Evolutionary conservation across 345 rosid genomes (phyloP), one percentile per base, ranked within the genome.

Genomic region (Sonneratia alba): DNA sequence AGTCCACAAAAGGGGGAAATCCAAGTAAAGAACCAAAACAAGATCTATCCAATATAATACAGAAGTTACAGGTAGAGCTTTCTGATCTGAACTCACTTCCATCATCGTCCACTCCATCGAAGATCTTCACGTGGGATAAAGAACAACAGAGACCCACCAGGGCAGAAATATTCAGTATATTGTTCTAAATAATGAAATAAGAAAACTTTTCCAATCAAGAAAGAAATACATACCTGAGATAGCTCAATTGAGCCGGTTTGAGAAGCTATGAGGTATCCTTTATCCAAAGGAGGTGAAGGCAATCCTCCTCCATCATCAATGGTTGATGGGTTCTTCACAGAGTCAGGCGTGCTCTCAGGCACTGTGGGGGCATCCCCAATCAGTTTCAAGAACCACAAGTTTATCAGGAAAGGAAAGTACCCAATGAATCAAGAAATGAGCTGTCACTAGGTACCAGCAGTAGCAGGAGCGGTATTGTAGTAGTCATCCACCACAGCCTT

Each of bases 71-170:
- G 72, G 78, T 37, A 81, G 77, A 71, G 55, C 3, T 34, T 21
- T 36, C 21, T 19, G 71, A 77, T 77, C 74, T 79, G 72, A 80
- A 94, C 99, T 89, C 85, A 95, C 99, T 90, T 90, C 93, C 97
- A 82, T 86, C 88, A 67, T 91, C 97, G 78, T 89, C 96, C 93
- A 92, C 81, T 78, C 97, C 96, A 79, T 93, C 98, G 18, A 91
- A 93, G 85, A 93, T 89, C 85, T 94, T 77, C 80, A 78, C 40
- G 61, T 21, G 66, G 63, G 43, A 34, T 67, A 75, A 79, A 18
- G 43, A 7, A 69, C 42, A 74, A 32, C 34, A 73, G 79, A 43
- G 69, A 51, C 71, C 78, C 77, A 73, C 74, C 66, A 72, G 62
- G 72, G 57, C 68, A 66, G 74, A 70, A 65, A 70, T 38, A 56